Conservation (phyloP, 345 rosid genomes). For the Populus ilicifolia region DNA sequence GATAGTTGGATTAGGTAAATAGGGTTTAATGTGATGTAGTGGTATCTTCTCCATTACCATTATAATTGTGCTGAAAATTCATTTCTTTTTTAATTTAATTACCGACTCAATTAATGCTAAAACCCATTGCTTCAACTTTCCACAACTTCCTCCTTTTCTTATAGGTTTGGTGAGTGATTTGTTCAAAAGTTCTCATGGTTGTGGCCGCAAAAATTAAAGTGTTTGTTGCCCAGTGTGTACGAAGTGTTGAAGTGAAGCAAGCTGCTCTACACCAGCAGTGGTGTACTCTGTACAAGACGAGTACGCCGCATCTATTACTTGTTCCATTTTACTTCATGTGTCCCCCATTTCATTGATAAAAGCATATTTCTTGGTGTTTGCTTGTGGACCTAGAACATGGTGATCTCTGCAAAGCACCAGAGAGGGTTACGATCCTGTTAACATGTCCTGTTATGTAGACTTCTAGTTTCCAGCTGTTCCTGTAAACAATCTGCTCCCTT, state of each 20-base stretch:
- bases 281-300: background rate
- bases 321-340: constrained; percentile 19
- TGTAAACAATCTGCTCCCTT: constrained; percentile 14
- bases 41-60: background rate
- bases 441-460: constrained; percentile 14
- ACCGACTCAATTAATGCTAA: constrained; percentile 18
- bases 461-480: constrained; percentile 28
- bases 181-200: constrained; percentile 9
- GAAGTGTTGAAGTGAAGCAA: background rate
- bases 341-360: constrained; percentile 9
- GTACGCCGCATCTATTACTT: background rate
- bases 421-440: constrained; percentile 26
- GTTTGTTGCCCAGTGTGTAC: background rate
- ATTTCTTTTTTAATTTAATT: background rate
- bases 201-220: constrained; percentile 10
- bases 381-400: constrained; percentile 24
- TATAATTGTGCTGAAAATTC: background rate
- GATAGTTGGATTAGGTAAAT: background rate
- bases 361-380: constrained; percentile 5
- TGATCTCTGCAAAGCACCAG: constrained; percentile 19
- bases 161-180: constrained; percentile 1
- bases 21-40: background rate
- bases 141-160: background rate
- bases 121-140: constrained; percentile 10
- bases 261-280: background rate